Conservation (phyloP, 225 moss, liverwort and hornwort genomes). For the Bryoerythrophyllum caledonicum region DNA sequence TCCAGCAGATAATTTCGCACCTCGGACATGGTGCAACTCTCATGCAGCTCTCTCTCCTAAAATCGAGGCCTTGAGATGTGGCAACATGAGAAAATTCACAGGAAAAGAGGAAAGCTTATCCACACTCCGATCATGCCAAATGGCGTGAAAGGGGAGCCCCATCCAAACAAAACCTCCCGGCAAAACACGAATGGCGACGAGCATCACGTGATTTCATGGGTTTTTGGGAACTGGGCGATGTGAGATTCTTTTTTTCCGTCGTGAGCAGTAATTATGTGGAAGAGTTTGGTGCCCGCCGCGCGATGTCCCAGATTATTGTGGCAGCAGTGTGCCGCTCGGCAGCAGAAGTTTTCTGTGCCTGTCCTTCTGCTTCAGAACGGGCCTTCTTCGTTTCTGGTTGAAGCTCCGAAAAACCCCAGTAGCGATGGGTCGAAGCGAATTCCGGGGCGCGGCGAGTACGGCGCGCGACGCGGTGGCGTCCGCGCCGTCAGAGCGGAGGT, state of each 20-base stretch:
- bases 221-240: no score
- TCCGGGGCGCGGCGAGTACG: no score
- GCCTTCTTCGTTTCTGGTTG: neutral
- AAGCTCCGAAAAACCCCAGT: conserved; percentile 16
- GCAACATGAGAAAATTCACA: neutral
- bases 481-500: conserved; percentile 1
- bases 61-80: neutral
- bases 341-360: neutral
- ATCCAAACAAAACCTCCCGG: neutral
- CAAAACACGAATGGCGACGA: neutral
- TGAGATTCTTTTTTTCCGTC: no score
- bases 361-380: neutral
- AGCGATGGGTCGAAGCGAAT: neutral
- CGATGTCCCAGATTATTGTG: conserved; percentile 9
- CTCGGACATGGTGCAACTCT: no score
- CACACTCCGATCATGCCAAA: conserved; percentile 7
- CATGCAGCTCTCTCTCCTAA: no score
- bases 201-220: no score
- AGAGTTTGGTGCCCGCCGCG: neutral
- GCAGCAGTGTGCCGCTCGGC: neutral
- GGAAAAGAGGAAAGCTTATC: neutral
- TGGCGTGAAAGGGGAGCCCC: neutral
- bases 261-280: conserved; percentile 25
- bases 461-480: conserved; percentile 10
- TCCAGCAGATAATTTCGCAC: no score